phyloP scores from a whole-genome alignment of 2,329 filamentous ascomycete genomes.

The Colletotrichum spaethianum region DNA sequence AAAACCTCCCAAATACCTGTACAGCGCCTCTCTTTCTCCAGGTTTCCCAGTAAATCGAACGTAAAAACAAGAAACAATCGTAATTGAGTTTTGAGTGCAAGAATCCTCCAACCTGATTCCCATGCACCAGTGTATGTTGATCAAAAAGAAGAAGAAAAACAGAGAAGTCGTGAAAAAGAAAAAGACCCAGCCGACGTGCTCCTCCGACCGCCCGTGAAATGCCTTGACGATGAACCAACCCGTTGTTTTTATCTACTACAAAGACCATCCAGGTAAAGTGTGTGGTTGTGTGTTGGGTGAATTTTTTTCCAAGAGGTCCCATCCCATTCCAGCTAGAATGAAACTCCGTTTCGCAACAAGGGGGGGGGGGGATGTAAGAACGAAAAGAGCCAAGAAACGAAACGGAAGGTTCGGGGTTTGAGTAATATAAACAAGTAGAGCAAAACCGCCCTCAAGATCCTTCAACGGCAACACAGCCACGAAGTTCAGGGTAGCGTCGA shows the following conservation, averaged over 20 bases:
- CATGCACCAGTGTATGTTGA: slow-evolving; percentile 17
- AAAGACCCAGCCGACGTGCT: slow-evolving; percentile 10
- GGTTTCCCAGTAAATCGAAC: background rate
- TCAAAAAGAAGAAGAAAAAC: background rate
- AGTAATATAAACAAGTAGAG: slow-evolving; percentile 5
- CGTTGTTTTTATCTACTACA: slow-evolving; percentile 37
- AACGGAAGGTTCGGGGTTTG: background rate
- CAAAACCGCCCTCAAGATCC: slow-evolving; percentile 6
- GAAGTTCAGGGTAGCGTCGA: slow-evolving; percentile 48
- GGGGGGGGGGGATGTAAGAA: slow-evolving; percentile 18
- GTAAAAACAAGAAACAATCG: slow-evolving; percentile 8
- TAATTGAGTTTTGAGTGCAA: background rate
- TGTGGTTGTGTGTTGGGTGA: slow-evolving; percentile 6
- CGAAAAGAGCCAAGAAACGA: slow-evolving; percentile 26
- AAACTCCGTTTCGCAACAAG: slow-evolving; percentile 19
- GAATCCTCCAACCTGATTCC: slow-evolving; percentile 20
- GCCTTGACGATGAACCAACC: slow-evolving; percentile 27
- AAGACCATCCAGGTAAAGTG: slow-evolving; percentile 24
- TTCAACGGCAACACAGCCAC: slow-evolving; percentile 40
- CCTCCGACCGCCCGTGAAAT: slow-evolving; percentile 28
- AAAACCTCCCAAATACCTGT: slow-evolving; percentile 24
- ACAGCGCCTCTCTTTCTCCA: slow-evolving; percentile 38
- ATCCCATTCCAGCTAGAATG: slow-evolving; percentile 39
- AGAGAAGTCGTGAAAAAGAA: slow-evolving; percentile 10
- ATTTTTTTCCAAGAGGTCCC: slow-evolving; percentile 20